Evolutionary conservation across 495 filamentous ascomycete genomes (phyloP), one percentile per base, ranked within the genome.

Genomic region (Beverwykella pulmonaria): DNA sequence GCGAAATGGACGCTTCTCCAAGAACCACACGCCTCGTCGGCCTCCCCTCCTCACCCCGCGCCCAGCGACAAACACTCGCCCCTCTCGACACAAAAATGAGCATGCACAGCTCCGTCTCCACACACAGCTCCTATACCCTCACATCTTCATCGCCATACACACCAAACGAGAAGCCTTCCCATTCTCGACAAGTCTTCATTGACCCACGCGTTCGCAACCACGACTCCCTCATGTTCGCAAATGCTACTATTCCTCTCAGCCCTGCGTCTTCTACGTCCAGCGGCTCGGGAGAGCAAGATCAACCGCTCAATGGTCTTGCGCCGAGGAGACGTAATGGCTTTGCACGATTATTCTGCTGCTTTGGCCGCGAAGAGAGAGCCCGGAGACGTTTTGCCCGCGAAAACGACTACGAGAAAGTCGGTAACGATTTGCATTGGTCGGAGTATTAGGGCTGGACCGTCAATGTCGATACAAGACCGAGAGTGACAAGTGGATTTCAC

Each of bases 171-270:
- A 36, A 56, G 10, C 52, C 17, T 22, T 39, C 29, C 19, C 34
- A 57, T 8, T 8, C 26, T 39, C 52, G 17, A 22, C 26, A 32
- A 62, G 26, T 52, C 26, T 58, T 66, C 55, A 55, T 60, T 47
- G 63, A 66, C 56, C 59, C 26, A 25, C 44, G 63, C 26, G 9
- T 53, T 5, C 65, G 56, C 30, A 39, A 30, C 34, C 59, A 22
- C 30, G 44, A 53, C 25, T 59, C 59, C 10, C 39, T 59, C 25
- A 63, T 68, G 20, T 68, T 68, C 60, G 60, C 34, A 30, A 63
- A 68, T 26, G 65, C 65, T 2, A 63, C 53, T 20, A 68, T 68
- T n/a, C 65, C 65, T 8, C 65, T 68, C 25, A 59, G 53, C 46
- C 65, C 65, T 14, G 14, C 32, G 25, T 58, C 52, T 0, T 63